A percentile compares a stretch with the other conserved stretches of the same genome.
Evolutionary conservation across 2,329 filamentous ascomycete species (phyloP).

Genomic region (Rutstroemia sp.): DNA sequence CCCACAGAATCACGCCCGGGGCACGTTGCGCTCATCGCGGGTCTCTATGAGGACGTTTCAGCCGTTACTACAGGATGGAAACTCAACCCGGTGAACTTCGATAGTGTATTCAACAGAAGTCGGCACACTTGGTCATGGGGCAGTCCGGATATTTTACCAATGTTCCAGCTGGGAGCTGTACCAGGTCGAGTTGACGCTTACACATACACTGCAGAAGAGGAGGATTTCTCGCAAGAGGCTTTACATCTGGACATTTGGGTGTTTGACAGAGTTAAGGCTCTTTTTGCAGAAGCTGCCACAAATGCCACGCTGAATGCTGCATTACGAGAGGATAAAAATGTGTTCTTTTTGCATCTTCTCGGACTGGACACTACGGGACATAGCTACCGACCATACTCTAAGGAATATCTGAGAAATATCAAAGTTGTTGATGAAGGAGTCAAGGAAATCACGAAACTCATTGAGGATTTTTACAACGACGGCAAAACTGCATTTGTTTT

Average conservation of each 20-base stretch:
- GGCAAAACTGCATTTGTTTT: slow-evolving; percentile 91
- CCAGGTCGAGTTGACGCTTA: slow-evolving; percentile 82
- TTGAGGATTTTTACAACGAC: slow-evolving; percentile 79
- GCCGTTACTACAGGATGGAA: slow-evolving; percentile 98
- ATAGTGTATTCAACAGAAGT: slow-evolving; percentile 97
- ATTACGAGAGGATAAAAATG: slow-evolving; percentile 74
- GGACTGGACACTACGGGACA: slow-evolving; percentile 91
- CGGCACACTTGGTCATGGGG: slow-evolving; percentile 99
- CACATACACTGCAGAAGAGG: slow-evolving; percentile 73
- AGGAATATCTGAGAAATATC: slow-evolving; percentile 91
- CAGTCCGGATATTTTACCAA: slow-evolving; percentile 91
- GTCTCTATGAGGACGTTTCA: slow-evolving; percentile 95
- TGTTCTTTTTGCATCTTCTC: slow-evolving; percentile 92
- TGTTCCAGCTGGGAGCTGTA: slow-evolving; percentile 92
- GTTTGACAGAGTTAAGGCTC: slow-evolving; percentile 82
- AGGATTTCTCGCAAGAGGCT: slow-evolving; percentile 84
- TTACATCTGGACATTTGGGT: slow-evolving; percentile 85
- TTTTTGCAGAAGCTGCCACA: slow-evolving; percentile 73
- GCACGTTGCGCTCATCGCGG: slow-evolving; percentile 93
- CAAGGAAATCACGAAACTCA: slow-evolving; percentile 69
- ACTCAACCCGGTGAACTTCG: slow-evolving; percentile 94
- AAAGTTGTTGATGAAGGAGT: slow-evolving; percentile 90
- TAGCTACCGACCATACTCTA: slow-evolving; percentile 79
- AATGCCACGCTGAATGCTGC: slow-evolving; percentile 68
- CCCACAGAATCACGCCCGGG: slow-evolving; percentile 94